Conservation (phyloP, 1,284 basidiomycete species). For the Psilocybe mexicana region DNA sequence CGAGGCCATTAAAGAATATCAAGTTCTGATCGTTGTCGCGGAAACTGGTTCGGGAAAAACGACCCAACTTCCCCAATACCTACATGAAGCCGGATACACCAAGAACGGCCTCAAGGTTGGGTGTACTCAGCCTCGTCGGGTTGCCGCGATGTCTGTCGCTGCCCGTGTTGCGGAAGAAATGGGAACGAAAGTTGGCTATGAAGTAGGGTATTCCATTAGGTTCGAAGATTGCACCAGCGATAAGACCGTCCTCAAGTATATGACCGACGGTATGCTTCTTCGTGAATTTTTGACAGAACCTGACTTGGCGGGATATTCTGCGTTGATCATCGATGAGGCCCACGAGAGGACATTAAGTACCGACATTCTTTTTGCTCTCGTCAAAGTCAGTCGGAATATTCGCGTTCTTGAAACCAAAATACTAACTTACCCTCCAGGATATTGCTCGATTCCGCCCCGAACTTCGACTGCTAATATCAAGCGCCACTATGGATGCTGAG, state of each 20-base stretch:
- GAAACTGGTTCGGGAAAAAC: slow-evolving; percentile 98
- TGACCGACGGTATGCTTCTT: slow-evolving; percentile 98
- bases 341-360: slow-evolving; percentile 96
- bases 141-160: slow-evolving; percentile 99
- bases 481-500: slow-evolving; percentile 95
- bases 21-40: slow-evolving; percentile 90
- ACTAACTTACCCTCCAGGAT: slow-evolving; percentile 54
- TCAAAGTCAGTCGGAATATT: slow-evolving; percentile 73
- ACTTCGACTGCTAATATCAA: slow-evolving; percentile 87
- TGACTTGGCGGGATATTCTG: slow-evolving; percentile 89
- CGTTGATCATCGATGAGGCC: slow-evolving; percentile 94
- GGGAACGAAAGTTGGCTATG: slow-evolving; percentile 94
- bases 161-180: slow-evolving; percentile 99
- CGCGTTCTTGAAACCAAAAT: slow-evolving; percentile 5
- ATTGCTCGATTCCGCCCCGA: slow-evolving; percentile 97
- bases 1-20: slow-evolving; percentile 87
- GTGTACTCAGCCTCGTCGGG: slow-evolving; percentile 97
- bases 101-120: slow-evolving; percentile 88
- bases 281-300: slow-evolving; percentile 96
- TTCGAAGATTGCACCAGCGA: slow-evolving; percentile 99
- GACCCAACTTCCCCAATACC: slow-evolving; percentile 96
- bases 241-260: slow-evolving; percentile 96
- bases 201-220: slow-evolving; percentile 98
- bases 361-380: slow-evolving; percentile 94
- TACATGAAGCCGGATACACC: slow-evolving; percentile 97